phyloP scores from a whole-genome alignment of 768 basidiomycete genomes.

The Amanita fuliginea region DNA sequence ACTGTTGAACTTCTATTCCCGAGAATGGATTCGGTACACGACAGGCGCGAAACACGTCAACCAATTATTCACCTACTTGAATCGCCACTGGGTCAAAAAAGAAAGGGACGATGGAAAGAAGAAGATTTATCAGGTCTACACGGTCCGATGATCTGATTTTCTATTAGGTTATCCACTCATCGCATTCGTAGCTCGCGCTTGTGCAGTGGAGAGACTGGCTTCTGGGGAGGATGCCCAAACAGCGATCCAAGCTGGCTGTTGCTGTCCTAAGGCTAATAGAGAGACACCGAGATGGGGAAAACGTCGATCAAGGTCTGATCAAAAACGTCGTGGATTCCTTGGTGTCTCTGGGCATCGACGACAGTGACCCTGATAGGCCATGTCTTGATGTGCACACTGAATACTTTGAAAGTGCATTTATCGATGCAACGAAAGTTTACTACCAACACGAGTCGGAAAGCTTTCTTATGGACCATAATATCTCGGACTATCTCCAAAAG shows the following conservation, averaged over 20 bases:
- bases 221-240: constrained; percentile 80
- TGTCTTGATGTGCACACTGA: constrained; percentile 91
- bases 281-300: constrained; percentile 87
- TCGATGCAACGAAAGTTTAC: constrained; percentile 80
- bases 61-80: constrained; percentile 93
- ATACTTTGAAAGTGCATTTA: constrained; percentile 84
- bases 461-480: constrained; percentile 79
- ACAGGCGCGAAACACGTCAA: constrained; percentile 97
- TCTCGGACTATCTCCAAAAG: constrained; percentile 92
- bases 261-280: constrained; percentile 88
- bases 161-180: constrained; percentile 3
- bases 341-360: constrained; percentile 90
- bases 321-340: constrained; percentile 95
- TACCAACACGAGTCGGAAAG: constrained; percentile 88
- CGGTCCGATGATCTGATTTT: constrained; percentile 38
- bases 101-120: constrained; percentile 96
- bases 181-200: constrained; percentile 66
- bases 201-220: constrained; percentile 94
- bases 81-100: constrained; percentile 98
- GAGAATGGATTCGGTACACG: constrained; percentile 94
- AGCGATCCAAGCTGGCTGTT: constrained; percentile 70
- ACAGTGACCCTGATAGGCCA: constrained; percentile 82
- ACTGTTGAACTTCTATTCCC: constrained; percentile 81
- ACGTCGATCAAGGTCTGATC: constrained; percentile 84
- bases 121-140: constrained; percentile 92